These are phyloP conservation scores for Pseudozyma sp. DNA, from an alignment of 1,284 basidiomycete genomes.

Conservation along the genomic window DNA sequence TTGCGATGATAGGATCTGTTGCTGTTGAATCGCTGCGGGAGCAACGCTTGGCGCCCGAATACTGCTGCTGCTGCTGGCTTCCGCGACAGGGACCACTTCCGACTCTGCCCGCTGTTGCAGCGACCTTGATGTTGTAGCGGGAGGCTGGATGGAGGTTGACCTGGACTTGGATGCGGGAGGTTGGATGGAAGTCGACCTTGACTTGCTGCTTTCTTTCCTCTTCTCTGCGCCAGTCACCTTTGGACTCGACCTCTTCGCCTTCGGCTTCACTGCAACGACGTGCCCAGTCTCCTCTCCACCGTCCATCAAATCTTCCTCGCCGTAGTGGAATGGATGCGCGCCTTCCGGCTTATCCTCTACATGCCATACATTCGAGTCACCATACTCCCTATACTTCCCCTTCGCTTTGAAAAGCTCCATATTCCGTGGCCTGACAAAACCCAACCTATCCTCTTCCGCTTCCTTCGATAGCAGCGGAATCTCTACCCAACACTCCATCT, in stretches of 20 bases:
- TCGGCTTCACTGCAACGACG: constrained; percentile 17
- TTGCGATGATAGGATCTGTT: too few relatives aligned
- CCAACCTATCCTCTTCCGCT: constrained; percentile 19
- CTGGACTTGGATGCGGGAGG: background rate
- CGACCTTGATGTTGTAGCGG: too few relatives aligned
- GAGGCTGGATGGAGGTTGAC: background rate
- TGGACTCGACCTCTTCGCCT: background rate
- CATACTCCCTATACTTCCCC: constrained; percentile 13
- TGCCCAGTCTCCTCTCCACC: background rate
- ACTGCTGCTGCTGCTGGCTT: too few relatives aligned
- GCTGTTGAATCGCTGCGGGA: too few relatives aligned
- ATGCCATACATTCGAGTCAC: constrained; percentile 10
- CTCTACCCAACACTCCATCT: constrained; percentile 30
- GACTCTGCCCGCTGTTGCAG: background rate
- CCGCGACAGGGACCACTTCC: background rate
- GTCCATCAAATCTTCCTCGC: constrained; percentile 17
- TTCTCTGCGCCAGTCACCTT: too few relatives aligned
- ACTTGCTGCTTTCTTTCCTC: background rate
- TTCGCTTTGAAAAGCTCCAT: constrained; percentile 10
- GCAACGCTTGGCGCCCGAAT: too few relatives aligned
- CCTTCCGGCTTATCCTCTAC: constrained; percentile 5
- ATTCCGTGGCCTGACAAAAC: constrained; percentile 18
- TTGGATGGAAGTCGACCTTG: background rate
- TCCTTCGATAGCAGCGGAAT: background rate
- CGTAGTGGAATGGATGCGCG: constrained; percentile 25